Evolutionary conservation across 306 rosid species (phyloP).

Genomic region (Pyrus betulifolia): DNA sequence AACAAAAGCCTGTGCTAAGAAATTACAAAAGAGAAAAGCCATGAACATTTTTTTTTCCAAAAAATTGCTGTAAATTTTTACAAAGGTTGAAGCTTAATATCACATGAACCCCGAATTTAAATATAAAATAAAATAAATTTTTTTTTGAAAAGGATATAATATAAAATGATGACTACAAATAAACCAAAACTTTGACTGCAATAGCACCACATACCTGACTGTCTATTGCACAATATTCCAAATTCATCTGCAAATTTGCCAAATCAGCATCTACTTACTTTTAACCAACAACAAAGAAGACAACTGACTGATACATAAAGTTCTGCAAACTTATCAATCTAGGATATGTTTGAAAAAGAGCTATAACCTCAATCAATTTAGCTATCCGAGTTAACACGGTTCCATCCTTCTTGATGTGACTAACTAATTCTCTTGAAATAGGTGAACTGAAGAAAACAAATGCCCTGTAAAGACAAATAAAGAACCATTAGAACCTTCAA

Average conservation of each 20-base stretch:
- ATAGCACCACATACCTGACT: slow-evolving; percentile 63
- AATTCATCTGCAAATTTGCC: slow-evolving; percentile 77
- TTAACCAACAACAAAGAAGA: not conserved
- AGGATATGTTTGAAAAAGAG: slow-evolving; percentile 18
- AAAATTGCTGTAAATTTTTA: not conserved
- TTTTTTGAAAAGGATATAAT: not conserved
- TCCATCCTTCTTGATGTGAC: slow-evolving; percentile 64
- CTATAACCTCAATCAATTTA: slow-evolving; percentile 75
- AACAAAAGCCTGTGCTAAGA: slow-evolving; percentile 66
- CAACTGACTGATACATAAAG: slow-evolving; percentile 15
- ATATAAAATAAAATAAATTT: not conserved
- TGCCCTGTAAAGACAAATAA: slow-evolving; percentile 48
- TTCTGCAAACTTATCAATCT: slow-evolving; percentile 7
- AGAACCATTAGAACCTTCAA: slow-evolving; percentile 11
- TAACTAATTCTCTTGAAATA: slow-evolving; percentile 59
- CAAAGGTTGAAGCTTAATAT: not conserved
- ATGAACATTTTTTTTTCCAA: not conserved
- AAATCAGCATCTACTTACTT: slow-evolving; percentile 8
- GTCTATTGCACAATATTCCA: slow-evolving; percentile 93
- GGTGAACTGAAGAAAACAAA: slow-evolving; percentile 95
- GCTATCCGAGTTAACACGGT: slow-evolving; percentile 69
- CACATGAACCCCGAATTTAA: not conserved
- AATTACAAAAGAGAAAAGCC: slow-evolving; percentile 10
- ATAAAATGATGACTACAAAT: not conserved
- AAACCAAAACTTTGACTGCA: slow-evolving; percentile 5